These are phyloP conservation scores for Pestalotiopsis sp. DNA, from an alignment of 2,329 filamentous ascomycete species.

Conservation along the genomic window DNA sequence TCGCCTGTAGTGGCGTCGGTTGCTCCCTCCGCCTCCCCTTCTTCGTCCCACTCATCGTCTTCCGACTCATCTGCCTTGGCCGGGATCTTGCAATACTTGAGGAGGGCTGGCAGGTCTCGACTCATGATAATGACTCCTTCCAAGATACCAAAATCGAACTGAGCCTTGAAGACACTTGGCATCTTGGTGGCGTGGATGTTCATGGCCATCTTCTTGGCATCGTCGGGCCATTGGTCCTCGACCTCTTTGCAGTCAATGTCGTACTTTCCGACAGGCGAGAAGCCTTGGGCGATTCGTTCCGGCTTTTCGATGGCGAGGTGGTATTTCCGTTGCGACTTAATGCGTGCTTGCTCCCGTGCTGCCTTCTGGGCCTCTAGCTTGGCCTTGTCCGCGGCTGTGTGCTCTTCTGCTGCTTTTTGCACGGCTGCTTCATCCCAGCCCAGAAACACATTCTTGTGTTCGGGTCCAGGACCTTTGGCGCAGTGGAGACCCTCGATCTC, in stretches of 20 bases:
- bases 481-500: neutral
- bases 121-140: constrained; percentile 32
- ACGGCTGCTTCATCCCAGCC: neutral
- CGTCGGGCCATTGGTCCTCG: constrained; percentile 25
- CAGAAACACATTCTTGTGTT: neutral
- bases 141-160: constrained; percentile 33
- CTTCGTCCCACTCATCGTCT: neutral
- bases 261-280: constrained; percentile 27
- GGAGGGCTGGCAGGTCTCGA: constrained; percentile 3
- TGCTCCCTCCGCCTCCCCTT: neutral
- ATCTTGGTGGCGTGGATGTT: constrained; percentile 26
- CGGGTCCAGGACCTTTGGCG: neutral
- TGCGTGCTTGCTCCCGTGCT: neutral
- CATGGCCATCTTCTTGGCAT: constrained; percentile 26
- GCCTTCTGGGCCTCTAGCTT: neutral
- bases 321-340: neutral
- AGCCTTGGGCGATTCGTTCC: neutral
- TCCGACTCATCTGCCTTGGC: too few relatives aligned
- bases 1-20: constrained; percentile 1
- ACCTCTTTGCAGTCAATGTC: constrained; percentile 29
- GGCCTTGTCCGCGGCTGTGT: neutral
- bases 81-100: neutral
- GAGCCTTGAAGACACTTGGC: constrained; percentile 28
- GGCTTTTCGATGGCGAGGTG: neutral
- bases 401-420: neutral